Evolutionary conservation across 306 rosid genomes (phyloP).

Genomic region (Dalbergia oliveri): DNA sequence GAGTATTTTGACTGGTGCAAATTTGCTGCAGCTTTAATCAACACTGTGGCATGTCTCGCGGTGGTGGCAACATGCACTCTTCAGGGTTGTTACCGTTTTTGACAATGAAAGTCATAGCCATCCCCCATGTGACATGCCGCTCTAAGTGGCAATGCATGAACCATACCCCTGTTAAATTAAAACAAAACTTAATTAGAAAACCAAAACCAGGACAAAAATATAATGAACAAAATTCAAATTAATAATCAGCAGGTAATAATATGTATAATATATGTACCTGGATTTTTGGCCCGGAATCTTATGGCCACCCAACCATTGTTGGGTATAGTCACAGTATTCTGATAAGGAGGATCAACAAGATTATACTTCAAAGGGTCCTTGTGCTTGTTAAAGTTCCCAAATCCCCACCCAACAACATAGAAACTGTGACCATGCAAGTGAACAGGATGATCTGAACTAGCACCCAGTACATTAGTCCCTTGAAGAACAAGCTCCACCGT

Average conservation of each 20-base stretch:
- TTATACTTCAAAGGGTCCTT: constrained; percentile 56
- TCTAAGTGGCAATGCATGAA: constrained; percentile 68
- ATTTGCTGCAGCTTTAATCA: no score
- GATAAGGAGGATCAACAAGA: constrained; percentile 65
- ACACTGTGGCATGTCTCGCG: constrained; percentile 57
- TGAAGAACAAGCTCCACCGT: constrained; percentile 60
- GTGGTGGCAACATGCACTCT: constrained; percentile 57
- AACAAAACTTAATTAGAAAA: background rate
- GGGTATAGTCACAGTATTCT: constrained; percentile 59
- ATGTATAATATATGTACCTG: constrained; percentile 29
- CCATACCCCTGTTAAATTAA: constrained; percentile 57
- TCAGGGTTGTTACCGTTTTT: constrained; percentile 52
- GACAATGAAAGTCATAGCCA: constrained; percentile 63
- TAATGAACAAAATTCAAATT: background rate
- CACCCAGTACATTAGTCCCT: constrained; percentile 42
- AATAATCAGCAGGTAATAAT: background rate
- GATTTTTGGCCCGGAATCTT: constrained; percentile 51
- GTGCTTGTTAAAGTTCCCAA: constrained; percentile 63
- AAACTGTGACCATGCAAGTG: constrained; percentile 66
- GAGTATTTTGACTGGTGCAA: no score
- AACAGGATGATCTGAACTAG: constrained; percentile 39
- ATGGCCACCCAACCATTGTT: constrained; percentile 57
- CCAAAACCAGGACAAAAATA: background rate
- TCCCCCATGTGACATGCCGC: constrained; percentile 65
- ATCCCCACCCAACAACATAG: constrained; percentile 64